These are phyloP conservation scores for Clonostachys solani DNA, from an alignment of 2,329 filamentous ascomycete genomes.

Conservation along the genomic window DNA sequence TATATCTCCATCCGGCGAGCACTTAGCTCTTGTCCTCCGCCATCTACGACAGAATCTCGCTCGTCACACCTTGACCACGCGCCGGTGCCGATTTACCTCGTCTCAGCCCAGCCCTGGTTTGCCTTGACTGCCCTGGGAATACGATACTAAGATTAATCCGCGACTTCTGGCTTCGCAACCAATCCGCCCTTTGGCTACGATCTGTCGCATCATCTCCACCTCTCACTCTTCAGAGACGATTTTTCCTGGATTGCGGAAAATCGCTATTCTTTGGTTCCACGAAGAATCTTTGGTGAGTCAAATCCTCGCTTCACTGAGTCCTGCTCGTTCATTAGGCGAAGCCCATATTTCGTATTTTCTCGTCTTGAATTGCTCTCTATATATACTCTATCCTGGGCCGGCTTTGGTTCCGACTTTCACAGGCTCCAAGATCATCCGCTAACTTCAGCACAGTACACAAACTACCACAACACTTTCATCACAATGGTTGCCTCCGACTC, in stretches of 20 bases:
- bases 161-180: slow-evolving; percentile 14
- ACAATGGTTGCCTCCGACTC: slow-evolving; percentile 29
- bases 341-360: too few relatives aligned
- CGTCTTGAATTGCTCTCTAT: too few relatives aligned
- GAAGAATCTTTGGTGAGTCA: slow-evolving; percentile 25
- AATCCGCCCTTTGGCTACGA: slow-evolving; percentile 22
- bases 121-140: slow-evolving; percentile 15
- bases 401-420: too few relatives aligned
- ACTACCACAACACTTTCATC: slow-evolving; percentile 6
- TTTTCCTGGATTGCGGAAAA: slow-evolving; percentile 3
- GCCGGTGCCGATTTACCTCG: slow-evolving; percentile 24
- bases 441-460: not conserved
- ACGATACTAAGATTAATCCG: too few relatives aligned
- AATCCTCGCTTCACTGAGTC: not conserved
- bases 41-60: slow-evolving; percentile 19
- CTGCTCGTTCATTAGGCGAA: too few relatives aligned
- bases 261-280: slow-evolving; percentile 18
- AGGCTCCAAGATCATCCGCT: not conserved
- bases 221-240: slow-evolving; percentile 5
- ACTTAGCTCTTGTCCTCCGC: slow-evolving; percentile 4
- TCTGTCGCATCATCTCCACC: slow-evolving; percentile 10
- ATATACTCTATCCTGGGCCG: too few relatives aligned
- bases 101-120: slow-evolving; percentile 9
- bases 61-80: slow-evolving; percentile 24
- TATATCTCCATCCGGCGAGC: not conserved